Evolutionary conservation across 257 asterid genomes (phyloP).

Genomic region (Jasminum sambac): DNA sequence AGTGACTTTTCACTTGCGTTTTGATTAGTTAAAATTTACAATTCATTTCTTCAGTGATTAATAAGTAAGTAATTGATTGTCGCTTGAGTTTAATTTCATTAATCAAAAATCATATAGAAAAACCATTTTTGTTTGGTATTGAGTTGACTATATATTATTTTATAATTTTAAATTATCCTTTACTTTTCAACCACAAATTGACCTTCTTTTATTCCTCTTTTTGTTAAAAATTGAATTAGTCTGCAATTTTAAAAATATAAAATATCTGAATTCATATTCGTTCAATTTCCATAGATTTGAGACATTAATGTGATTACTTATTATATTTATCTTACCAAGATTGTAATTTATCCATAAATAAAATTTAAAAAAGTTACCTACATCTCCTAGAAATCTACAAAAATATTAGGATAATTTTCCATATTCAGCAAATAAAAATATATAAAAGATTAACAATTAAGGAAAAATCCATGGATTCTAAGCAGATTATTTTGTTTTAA

Average conservation of each 20-base stretch:
- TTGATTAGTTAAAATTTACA: neutral
- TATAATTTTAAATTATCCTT: too few relatives aligned
- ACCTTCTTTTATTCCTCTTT: neutral
- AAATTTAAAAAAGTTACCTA: too few relatives aligned
- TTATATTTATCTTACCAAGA: neutral
- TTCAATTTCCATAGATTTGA: neutral
- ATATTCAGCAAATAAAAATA: neutral
- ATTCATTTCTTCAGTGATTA: neutral
- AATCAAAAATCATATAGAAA: too few relatives aligned
- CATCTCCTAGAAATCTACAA: neutral
- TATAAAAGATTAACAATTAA: neutral
- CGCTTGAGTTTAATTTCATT: too few relatives aligned
- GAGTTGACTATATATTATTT: too few relatives aligned
- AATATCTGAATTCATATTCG: neutral
- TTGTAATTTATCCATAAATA: neutral
- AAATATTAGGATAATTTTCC: neutral
- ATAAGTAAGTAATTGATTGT: too few relatives aligned
- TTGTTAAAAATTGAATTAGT: neutral
- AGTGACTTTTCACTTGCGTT: neutral
- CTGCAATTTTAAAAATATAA: neutral
- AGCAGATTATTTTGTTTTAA: neutral
- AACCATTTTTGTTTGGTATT: too few relatives aligned
- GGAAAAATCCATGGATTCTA: neutral
- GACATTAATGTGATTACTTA: too few relatives aligned
- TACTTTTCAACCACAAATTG: too few relatives aligned